phyloP scores from a whole-genome alignment of 2,329 filamentous ascomycete species.

The Xylaria arbuscula region DNA sequence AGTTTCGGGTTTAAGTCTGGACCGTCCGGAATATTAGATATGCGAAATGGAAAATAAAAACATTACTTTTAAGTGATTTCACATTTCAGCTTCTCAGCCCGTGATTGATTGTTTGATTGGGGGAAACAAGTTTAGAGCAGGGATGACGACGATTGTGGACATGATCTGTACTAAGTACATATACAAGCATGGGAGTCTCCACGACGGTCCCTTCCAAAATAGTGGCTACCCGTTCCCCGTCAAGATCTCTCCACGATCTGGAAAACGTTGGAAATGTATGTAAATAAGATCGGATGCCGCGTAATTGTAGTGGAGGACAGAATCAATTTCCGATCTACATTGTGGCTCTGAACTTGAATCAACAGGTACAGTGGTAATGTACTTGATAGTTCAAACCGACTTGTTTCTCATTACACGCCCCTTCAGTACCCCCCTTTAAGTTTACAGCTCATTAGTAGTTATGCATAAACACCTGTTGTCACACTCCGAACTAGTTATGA shows the following conservation, averaged over 20 bases:
- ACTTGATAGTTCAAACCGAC: too few relatives aligned
- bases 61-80: not conserved
- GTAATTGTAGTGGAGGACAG: not conserved
- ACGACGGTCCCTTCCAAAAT: not conserved
- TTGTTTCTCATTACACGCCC: too few relatives aligned
- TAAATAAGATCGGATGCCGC: not conserved
- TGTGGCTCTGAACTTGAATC: too few relatives aligned
- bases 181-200: not conserved
- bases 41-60: not conserved
- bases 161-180: not conserved
- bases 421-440: too few relatives aligned
- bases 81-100: not conserved
- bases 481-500: too few relatives aligned
- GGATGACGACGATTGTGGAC: not conserved
- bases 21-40: too few relatives aligned
- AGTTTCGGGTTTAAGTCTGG: too few relatives aligned
- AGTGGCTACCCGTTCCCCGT: not conserved
- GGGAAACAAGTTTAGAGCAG: not conserved
- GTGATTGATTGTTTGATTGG: not conserved
- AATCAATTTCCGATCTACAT: too few relatives aligned
- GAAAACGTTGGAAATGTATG: not conserved
- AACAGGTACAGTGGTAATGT: too few relatives aligned
- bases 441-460: too few relatives aligned
- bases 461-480: too few relatives aligned
- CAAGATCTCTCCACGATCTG: not conserved